Conservation (phyloP, 2,329 filamentous ascomycete genomes). For the Amphichorda felina region DNA sequence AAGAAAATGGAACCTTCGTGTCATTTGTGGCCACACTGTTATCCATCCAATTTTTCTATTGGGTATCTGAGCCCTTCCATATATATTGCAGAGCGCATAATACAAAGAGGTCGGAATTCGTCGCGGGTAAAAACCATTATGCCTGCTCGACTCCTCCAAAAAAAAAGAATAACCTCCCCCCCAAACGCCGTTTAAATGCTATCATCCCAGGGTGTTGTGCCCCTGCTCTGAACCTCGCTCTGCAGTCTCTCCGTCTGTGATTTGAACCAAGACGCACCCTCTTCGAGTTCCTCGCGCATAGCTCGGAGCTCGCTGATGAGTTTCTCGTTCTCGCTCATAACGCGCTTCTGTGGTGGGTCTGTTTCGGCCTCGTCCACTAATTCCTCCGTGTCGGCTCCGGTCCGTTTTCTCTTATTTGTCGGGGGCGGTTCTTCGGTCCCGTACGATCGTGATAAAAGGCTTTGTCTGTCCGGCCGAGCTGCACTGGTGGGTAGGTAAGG, state of each 20-base stretch:
- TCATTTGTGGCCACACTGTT: too few species aligned
- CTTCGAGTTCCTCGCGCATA: slow-evolving; percentile 31
- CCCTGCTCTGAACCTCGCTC: slow-evolving; percentile 20
- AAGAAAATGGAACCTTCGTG: too few species aligned
- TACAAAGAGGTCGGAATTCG: too few species aligned
- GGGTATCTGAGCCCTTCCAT: too few species aligned
- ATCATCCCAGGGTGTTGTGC: slow-evolving; percentile 20
- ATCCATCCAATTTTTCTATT: too few species aligned
- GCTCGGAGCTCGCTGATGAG: slow-evolving; percentile 26
- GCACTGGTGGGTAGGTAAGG: not conserved
- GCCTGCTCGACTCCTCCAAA: too few species aligned
- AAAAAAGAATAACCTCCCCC: not conserved
- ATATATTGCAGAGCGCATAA: too few species aligned
- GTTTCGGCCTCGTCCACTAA: not conserved
- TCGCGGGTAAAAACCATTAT: too few species aligned
- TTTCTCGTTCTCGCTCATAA: slow-evolving; percentile 25
- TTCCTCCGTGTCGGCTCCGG: slow-evolving; percentile 3
- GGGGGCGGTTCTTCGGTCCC: slow-evolving; percentile 5
- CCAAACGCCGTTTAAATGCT: slow-evolving; percentile 1
- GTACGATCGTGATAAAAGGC: not conserved
- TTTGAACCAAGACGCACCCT: slow-evolving; percentile 32
- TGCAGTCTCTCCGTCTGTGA: slow-evolving; percentile 30
- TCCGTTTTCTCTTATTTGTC: slow-evolving; percentile 11
- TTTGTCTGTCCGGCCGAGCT: not conserved
- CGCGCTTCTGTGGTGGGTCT: slow-evolving; percentile 20